Evolutionary conservation across 2,329 filamentous ascomycete genomes (phyloP), one percentile per base, ranked within the genome.

Genomic region (Metarhizium guizhouense): DNA sequence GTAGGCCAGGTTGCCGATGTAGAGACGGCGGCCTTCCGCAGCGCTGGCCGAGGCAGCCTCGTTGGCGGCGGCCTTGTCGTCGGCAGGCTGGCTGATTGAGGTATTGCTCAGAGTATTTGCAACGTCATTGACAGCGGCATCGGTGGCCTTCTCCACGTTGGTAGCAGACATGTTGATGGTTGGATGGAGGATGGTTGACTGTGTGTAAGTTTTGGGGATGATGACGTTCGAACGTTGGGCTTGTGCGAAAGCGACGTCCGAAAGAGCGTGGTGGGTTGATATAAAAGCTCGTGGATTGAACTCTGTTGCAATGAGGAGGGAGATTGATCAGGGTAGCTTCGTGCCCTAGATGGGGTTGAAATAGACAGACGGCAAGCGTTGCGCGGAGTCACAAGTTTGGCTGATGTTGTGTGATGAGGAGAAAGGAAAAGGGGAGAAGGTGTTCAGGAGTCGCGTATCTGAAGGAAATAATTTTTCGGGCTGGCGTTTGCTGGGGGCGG

Each of bases 1-100:
- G 77, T 99, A 99, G 71, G 94, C 94, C 85, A 99, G 89, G 84
- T 99, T 99, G 83, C 94, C 94, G 82, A 99, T 97, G 82, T 99
- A 99, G 70, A 99, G 88, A 81, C 94, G 90, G 82, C 94, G 90
- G 76, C 94, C 93, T 83, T 99, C 94, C 77, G 93, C 92, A 76
- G 94, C 94, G 80, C 91, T 96, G 78, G 91, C 90, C 75, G 94
- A 87, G 72, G 94, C 91, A 75, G 92, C 91, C 76, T 96, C 91
- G 73, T 90, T 87, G 77, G 88, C 83, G 68, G 86, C 72, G 62
- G 72, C 69, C 81, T 79, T 80, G 70, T 79, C 77, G 64, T 80
- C 77, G 70, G 72, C 70, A 66, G 70, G 65, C 70, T 73, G 71
- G 67, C 64, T 70, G 76, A 88, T 82, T 75, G 82, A 82, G 71